Conservation (phyloP, 352 stramenopile genomes). For the Globisporangium sylvaticum region DNA sequence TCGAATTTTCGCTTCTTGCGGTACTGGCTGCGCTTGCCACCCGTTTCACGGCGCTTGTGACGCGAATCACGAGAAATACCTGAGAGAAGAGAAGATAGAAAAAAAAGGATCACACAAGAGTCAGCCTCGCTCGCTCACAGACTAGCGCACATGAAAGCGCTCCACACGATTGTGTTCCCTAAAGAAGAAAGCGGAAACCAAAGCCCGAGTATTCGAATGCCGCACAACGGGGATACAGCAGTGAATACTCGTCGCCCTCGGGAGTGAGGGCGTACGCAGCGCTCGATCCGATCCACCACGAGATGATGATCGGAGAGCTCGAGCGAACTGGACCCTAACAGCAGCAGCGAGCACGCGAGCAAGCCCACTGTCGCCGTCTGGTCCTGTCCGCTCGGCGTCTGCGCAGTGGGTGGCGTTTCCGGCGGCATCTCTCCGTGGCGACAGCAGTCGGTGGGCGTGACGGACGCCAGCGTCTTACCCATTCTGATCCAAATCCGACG, state of each 20-base stretch:
- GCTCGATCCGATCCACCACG: conserved; percentile 17
- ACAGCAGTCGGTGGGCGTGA: conserved; percentile 22
- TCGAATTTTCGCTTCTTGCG: conserved; percentile 99
- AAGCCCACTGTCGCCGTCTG: background rate
- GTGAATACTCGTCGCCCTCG: conserved; percentile 51
- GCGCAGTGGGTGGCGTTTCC: conserved; percentile 4
- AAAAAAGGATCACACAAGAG: background rate
- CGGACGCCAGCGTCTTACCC: conserved; percentile 58
- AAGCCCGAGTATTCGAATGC: conserved; percentile 75
- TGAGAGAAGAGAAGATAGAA: conserved; percentile 22
- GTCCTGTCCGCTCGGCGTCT: background rate
- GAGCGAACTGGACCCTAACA: background rate
- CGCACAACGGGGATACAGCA: conserved; percentile 89
- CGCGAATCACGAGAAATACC: conserved; percentile 99
- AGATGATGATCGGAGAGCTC: background rate
- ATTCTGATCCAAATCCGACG: conserved; percentile 67
- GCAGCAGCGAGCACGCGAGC: background rate
- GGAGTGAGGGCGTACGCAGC: conserved; percentile 22
- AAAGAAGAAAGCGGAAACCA: conserved; percentile 15
- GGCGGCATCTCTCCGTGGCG: conserved; percentile 38
- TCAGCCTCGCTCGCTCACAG: background rate
- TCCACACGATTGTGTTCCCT: conserved; percentile 5
- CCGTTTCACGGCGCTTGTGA: conserved; percentile 99
- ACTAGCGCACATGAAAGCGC: background rate
- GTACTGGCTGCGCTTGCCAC: conserved; percentile 96